A percentile compares a stretch with the other conserved stretches of the same genome.
Evolutionary conservation across 176 grass and related monocot species (phyloP).

Genomic region (Panicum miliaceum): DNA sequence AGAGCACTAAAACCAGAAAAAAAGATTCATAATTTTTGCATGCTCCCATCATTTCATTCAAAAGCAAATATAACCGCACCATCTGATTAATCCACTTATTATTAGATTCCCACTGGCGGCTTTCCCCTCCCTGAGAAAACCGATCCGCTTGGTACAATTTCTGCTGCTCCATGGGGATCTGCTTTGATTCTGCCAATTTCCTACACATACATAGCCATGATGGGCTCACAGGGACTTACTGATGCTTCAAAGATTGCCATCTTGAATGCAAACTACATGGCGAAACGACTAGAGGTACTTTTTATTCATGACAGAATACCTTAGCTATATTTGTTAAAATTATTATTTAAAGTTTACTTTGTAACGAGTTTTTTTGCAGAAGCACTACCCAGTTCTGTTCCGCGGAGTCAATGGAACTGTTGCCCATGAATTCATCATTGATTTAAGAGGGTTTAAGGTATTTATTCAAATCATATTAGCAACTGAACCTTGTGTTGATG

Average conservation of each 20-base stretch:
- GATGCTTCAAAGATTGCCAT: conserved; percentile 98
- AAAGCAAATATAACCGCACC: conserved; percentile 11
- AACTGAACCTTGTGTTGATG: not conserved
- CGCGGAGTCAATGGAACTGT: conserved; percentile 98
- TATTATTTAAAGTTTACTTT: conserved; percentile 30
- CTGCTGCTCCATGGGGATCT: conserved; percentile 98
- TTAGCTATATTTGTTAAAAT: conserved; percentile 13
- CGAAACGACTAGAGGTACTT: conserved; percentile 95
- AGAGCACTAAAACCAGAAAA: conserved; percentile 3
- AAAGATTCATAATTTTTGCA: not conserved
- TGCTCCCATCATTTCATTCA: conserved; percentile 3
- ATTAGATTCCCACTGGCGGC: conserved; percentile 83
- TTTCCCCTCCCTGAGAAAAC: conserved; percentile 86
- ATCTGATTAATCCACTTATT: conserved; percentile 25
- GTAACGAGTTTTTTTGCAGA: conserved; percentile 56
- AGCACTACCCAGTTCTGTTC: conserved; percentile 97
- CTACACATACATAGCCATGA: conserved; percentile 99
- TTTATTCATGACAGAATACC: not conserved
- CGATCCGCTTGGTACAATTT: conserved; percentile 87
- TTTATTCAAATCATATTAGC: not conserved
- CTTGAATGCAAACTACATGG: conserved; percentile 98
- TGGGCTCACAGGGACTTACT: conserved; percentile 93
- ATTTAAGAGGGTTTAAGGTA: conserved; percentile 99
- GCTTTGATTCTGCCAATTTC: conserved; percentile 98
- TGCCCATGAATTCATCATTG: conserved; percentile 97